Percentiles rank a stretch among this genome's conserved stretches.
Evolutionary conservation across 2,329 filamentous ascomycete genomes (phyloP).

Genomic region (Lasiodiplodia hormozganensis): DNA sequence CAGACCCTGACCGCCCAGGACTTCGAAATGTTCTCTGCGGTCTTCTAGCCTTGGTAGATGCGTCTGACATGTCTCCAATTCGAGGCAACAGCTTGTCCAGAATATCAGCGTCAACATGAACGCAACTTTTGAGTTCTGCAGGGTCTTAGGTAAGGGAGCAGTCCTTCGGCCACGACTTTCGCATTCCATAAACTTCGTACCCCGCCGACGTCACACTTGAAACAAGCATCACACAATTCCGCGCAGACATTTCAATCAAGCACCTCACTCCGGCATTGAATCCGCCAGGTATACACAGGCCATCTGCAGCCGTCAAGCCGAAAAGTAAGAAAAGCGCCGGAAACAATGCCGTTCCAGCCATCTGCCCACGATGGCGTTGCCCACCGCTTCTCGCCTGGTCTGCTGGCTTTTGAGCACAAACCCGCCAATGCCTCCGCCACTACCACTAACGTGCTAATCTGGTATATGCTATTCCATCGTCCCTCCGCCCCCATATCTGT

Average conservation of each 20-base stretch:
- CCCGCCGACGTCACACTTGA: background rate
- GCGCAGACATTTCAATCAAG: background rate
- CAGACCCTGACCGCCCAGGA: background rate
- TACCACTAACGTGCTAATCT: conserved; percentile 39
- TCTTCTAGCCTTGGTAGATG: background rate
- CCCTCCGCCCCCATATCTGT: conserved; percentile 35
- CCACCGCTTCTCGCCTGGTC: conserved; percentile 50
- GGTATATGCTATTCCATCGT: background rate
- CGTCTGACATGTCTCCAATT: background rate
- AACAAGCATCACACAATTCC: background rate
- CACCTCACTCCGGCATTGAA: background rate
- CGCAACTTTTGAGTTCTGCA: background rate
- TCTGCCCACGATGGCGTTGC: conserved; percentile 46
- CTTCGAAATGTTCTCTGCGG: background rate
- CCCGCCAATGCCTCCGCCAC: conserved; percentile 31
- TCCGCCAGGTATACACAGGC: background rate
- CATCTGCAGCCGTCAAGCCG: background rate
- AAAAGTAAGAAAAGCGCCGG: background rate
- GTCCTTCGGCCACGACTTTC: background rate
- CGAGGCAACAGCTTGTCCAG: background rate
- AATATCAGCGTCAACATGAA: background rate
- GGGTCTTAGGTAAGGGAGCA: background rate
- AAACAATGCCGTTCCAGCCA: conserved; percentile 27
- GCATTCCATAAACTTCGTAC: background rate
- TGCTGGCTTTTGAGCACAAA: conserved; percentile 55